Evolutionary conservation across 768 basidiomycete genomes (phyloP).

Genomic region (Amanita pseudoporphyria): DNA sequence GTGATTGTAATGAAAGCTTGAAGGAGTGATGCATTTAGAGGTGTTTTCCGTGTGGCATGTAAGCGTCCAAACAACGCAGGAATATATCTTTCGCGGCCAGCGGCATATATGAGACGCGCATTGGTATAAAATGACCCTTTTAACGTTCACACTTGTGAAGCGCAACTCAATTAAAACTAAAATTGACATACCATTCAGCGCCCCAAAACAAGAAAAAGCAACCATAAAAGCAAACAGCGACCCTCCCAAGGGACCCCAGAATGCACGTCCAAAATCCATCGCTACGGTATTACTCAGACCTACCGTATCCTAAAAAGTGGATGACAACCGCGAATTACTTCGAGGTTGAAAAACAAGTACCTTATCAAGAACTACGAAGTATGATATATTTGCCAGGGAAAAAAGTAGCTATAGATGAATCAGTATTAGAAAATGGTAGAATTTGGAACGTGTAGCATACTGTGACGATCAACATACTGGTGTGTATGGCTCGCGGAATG

Average conservation of each 20-base stretch:
- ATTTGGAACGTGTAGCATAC: constrained; percentile 28
- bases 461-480: constrained; percentile 79
- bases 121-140: constrained; percentile 64
- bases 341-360: constrained; percentile 21
- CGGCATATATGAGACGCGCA: constrained; percentile 81
- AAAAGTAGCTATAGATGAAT: constrained; percentile 50
- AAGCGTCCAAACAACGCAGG: constrained; percentile 77
- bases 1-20: constrained; percentile 65
- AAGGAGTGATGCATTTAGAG: constrained; percentile 78
- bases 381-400: constrained; percentile 75
- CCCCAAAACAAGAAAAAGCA: constrained; percentile 91
- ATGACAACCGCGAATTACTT: background rate
- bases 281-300: constrained; percentile 81
- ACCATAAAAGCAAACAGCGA: constrained; percentile 85
- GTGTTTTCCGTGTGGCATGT: constrained; percentile 70
- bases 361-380: constrained; percentile 90
- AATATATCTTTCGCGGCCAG: constrained; percentile 81
- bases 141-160: constrained; percentile 9
- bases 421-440: background rate
- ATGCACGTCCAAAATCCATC: constrained; percentile 81
- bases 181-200: constrained; percentile 61
- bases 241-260: constrained; percentile 85
- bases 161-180: background rate
- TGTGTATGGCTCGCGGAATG: constrained; percentile 81
- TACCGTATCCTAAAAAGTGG: constrained; percentile 39